Conservation (phyloP, 1,284 basidiomycete genomes). For the Apiotrichum porosum region DNA sequence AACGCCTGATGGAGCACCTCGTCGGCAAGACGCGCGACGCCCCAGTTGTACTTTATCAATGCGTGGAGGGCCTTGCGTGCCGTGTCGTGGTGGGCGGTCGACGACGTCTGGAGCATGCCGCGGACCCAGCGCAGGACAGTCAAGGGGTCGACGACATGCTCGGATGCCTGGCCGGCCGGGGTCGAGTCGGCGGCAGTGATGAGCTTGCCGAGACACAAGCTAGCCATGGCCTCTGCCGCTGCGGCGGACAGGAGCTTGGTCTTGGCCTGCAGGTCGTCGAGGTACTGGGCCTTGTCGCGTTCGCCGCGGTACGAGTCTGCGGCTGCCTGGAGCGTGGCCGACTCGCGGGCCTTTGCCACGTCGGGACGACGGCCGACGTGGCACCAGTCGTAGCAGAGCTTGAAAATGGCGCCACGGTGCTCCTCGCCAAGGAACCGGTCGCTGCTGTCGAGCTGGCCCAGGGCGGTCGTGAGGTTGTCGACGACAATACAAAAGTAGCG, state of each 20-base stretch:
- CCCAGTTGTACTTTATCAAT: slow-evolving; percentile 60
- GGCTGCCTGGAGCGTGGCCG: slow-evolving; percentile 67
- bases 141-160: slow-evolving; percentile 45
- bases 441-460: slow-evolving; percentile 64
- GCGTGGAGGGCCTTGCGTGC: slow-evolving; percentile 65
- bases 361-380: slow-evolving; percentile 74
- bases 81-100: slow-evolving; percentile 44
- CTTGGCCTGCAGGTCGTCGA: slow-evolving; percentile 61
- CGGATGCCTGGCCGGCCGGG: slow-evolving; percentile 34
- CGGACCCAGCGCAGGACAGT: slow-evolving; percentile 51
- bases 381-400: slow-evolving; percentile 91
- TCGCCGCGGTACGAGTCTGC: slow-evolving; percentile 53
- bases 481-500: slow-evolving; percentile 86
- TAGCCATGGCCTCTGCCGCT: slow-evolving; percentile 75
- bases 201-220: slow-evolving; percentile 62
- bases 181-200: slow-evolving; percentile 35
- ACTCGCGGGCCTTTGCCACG: slow-evolving; percentile 65
- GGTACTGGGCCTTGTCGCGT: slow-evolving; percentile 58
- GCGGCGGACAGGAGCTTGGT: slow-evolving; percentile 67
- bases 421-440: slow-evolving; percentile 72
- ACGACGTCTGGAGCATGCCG: slow-evolving; percentile 49
- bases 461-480: slow-evolving; percentile 74
- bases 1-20: slow-evolving; percentile 70
- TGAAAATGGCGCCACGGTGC: slow-evolving; percentile 73
- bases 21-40: slow-evolving; percentile 61